Evolutionary conservation across 75 land plant species (phyloP).

Genomic region (Selaginella tamariscina): DNA sequence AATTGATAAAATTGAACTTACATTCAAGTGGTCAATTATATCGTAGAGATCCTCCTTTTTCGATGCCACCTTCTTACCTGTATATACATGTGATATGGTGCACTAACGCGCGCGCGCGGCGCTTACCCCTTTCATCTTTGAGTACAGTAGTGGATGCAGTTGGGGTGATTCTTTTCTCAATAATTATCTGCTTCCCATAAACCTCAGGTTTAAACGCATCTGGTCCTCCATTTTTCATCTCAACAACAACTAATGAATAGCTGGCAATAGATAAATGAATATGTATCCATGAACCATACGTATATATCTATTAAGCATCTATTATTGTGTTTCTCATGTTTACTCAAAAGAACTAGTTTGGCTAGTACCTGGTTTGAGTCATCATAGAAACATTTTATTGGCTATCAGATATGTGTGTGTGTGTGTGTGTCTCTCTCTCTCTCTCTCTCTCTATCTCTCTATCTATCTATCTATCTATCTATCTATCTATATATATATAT

Average conservation of each 20-base stretch:
- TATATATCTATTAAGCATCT: too few species aligned
- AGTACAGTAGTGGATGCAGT: neutral
- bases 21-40: slow-evolving; percentile 4
- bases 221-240: neutral
- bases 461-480: too few species aligned
- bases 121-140: neutral
- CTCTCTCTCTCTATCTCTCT: too few species aligned
- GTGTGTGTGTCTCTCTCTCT: too few species aligned
- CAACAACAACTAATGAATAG: slow-evolving; percentile 1
- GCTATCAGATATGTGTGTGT: neutral
- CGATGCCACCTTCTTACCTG: slow-evolving; percentile 2
- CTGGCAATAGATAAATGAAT: neutral
- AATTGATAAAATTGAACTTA: neutral
- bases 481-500: too few species aligned
- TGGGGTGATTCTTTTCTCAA: neutral
- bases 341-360: neutral
- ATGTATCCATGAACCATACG: neutral
- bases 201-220: neutral
- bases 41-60: slow-evolving; percentile 3
- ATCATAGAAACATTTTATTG: neutral
- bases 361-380: neutral
- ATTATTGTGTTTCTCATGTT: neutral
- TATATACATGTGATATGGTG: neutral
- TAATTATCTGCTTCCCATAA: slow-evolving; percentile 3
- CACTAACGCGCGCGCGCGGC: too few species aligned